phyloP scores from a whole-genome alignment of 805 yeast species.

The Ogataea trehalophila region DNA sequence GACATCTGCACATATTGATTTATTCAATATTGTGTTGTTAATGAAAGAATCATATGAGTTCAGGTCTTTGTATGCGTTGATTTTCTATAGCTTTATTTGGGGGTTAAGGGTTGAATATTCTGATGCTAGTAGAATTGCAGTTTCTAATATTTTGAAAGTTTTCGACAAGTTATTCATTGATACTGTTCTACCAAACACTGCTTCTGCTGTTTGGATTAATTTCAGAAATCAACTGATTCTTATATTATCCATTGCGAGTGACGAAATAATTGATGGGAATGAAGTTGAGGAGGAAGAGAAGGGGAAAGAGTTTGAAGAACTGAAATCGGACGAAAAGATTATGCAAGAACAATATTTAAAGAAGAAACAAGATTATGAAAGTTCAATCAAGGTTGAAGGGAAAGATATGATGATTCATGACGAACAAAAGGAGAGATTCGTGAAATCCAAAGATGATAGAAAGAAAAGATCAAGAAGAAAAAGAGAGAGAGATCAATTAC shows the following conservation, averaged over 20 bases:
- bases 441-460: background rate
- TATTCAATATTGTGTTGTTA: constrained; percentile 29
- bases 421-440: no score
- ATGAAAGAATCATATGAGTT: constrained; percentile 23
- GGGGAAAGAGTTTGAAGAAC: no score
- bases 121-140: constrained; percentile 29
- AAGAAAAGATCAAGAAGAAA: no score
- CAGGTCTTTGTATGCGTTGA: constrained; percentile 28
- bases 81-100: constrained; percentile 34
- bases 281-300: no score
- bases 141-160: constrained; percentile 19
- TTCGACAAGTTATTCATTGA: constrained; percentile 20
- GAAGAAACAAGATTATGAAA: no score
- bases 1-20: constrained; percentile 35
- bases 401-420: no score
- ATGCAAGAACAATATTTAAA: no score
- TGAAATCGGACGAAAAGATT: no score
- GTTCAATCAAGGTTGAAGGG: no score
- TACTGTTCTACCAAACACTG: constrained; percentile 10
- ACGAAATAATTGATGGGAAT: background rate
- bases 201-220: constrained; percentile 13
- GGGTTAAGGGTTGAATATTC: constrained; percentile 34
- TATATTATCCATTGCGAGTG: constrained; percentile 19
- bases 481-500: no score
- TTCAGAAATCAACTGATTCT: constrained; percentile 13